A percentile compares a stretch with the other conserved stretches of the same genome.
These are phyloP conservation scores for Paecilomyces sp. DNA, from an alignment of 2,329 filamentous ascomycete genomes.

Conservation along the genomic window DNA sequence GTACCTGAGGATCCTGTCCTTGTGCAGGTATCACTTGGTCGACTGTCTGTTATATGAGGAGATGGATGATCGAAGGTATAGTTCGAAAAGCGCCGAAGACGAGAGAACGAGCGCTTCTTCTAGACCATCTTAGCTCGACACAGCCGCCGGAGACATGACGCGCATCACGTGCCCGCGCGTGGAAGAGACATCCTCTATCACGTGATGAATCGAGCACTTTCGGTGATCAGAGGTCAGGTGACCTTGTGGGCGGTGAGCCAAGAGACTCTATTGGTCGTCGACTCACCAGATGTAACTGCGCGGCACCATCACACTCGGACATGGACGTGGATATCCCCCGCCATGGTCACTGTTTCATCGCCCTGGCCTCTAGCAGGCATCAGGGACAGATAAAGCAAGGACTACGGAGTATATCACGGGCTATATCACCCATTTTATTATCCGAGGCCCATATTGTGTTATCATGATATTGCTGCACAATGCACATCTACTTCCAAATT, in stretches of 20 bases:
- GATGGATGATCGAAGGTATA: neutral
- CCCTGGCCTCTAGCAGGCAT: neutral
- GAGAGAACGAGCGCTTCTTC: neutral
- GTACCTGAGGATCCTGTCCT: neutral
- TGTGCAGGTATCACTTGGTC: neutral
- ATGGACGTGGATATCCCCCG: neutral
- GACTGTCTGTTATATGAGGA: neutral
- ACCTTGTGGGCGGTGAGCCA: neutral
- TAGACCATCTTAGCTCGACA: neutral
- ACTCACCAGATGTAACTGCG: neutral
- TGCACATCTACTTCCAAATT: neutral
- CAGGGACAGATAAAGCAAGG: neutral
- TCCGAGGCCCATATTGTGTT: neutral
- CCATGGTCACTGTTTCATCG: neutral
- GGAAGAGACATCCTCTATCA: neutral
- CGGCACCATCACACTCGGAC: too few relatives aligned
- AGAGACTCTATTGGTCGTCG: too few relatives aligned
- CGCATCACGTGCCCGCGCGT: neutral
- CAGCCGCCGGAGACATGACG: neutral
- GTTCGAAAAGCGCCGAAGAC: neutral
- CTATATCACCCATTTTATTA: neutral
- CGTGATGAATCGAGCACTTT: neutral
- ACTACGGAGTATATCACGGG: too few relatives aligned
- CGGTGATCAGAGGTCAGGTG: neutral
- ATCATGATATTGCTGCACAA: neutral